Evolutionary conservation across 805 yeast species (phyloP), one percentile per base, ranked within the genome.

Genomic region (Blastobotrys peoriensis): DNA sequence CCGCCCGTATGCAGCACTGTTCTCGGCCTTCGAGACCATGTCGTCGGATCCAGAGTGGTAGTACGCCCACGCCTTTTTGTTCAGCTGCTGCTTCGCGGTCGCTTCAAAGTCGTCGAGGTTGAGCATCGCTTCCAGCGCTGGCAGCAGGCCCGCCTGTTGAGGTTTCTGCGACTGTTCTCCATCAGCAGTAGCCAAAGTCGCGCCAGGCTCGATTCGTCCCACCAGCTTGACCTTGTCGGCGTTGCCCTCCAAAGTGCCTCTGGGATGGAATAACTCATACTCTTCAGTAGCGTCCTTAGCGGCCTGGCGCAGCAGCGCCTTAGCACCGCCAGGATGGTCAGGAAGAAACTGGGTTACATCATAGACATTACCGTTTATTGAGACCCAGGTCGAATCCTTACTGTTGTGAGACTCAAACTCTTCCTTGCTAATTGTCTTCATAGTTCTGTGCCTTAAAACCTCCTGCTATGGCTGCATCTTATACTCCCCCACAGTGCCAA

Each of bases 31-130:
- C 1, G 78, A 61, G 35, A 69, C 57, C 52, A 74, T 72, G 57
- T 75, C 79, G 42, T 73, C 75, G 20, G 76, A 62, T 4, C 76
- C 79, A 5, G 78, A 71, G 47, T 61, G 71, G 53, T 72, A 75
- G 33, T 52, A 52, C 1, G 56, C 56, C 56, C 56, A 52, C 3
- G 50, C 54, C 39, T 50, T 41, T 3, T 45, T 38, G 2, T 46
- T 33, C 30, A 52, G 36, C 19, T 43, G 39, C 28, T 44, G 28
- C 19, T 44, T 15, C 16, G 56, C 56, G 1, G 54, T 52, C 28
- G 22, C 36, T 23, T 45, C 52, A 33, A 52, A 52, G 36, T 52
- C 56, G 22, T 48, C 41, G 17, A 52, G 34, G 30, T 49, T 48
- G 27, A 52, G 28, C 51, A 48, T 48, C 6, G 54, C 47, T 10